These are phyloP conservation scores for Wallacemonas rigidus DNA, from an alignment of 208 protist species.

Conservation along the genomic window DNA sequence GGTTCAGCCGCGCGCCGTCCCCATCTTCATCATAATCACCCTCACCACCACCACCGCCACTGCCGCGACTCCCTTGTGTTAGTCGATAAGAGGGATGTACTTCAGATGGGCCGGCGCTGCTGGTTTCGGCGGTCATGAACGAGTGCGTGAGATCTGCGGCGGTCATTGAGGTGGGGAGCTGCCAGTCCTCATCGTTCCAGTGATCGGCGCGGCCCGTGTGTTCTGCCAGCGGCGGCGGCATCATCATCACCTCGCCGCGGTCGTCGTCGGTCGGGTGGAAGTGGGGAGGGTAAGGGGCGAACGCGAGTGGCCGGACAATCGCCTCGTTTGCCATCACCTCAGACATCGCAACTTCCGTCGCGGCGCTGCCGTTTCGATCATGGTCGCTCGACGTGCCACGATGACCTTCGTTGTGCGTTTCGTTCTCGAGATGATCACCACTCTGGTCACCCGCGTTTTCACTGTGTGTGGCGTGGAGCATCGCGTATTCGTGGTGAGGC, in stretches of 20 bases:
- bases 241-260: neutral
- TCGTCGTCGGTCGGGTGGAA: neutral
- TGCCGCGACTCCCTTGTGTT: neutral
- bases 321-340: neutral
- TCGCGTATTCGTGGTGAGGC: too few relatives aligned
- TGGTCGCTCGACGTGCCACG: too few relatives aligned
- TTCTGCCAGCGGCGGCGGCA: too few relatives aligned
- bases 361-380: too few relatives aligned
- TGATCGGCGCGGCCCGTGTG: neutral
- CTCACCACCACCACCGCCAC: neutral
- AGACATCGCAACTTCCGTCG: neutral
- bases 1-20: neutral
- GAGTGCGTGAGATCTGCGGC: neutral
- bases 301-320: neutral
- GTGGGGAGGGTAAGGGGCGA: neutral
- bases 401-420: constrained; percentile 6
- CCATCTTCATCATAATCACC: neutral
- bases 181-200: neutral
- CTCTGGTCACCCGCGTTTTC: too few relatives aligned
- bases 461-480: too few relatives aligned
- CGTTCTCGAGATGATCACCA: neutral
- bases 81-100: neutral
- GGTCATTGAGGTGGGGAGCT: neutral
- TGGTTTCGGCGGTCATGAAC: neutral
- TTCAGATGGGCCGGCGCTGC: neutral